These are phyloP conservation scores for Thraustochytrium sp. DNA, from an alignment of 352 stramenopile genomes.

Conservation along the genomic window DNA sequence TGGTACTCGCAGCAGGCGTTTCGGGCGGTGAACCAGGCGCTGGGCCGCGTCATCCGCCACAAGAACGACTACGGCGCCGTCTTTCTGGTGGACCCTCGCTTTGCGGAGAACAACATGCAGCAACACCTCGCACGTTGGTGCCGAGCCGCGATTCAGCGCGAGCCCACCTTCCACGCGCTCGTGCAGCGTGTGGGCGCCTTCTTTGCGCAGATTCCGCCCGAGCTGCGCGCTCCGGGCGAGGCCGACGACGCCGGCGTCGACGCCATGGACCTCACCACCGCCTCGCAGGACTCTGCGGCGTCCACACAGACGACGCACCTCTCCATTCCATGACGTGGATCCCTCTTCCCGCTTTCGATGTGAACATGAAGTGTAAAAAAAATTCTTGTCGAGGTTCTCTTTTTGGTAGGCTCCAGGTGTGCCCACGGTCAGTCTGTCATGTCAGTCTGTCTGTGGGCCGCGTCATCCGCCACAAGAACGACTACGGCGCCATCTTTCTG, in stretches of 20 bases:
- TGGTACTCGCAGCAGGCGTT: constrained; percentile 99
- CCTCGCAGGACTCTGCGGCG: no score
- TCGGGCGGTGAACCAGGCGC: constrained; percentile 95
- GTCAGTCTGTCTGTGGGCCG: constrained; percentile 98
- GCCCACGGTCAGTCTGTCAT: no score
- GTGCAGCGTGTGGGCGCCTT: not conserved
- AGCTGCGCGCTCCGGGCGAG: no score
- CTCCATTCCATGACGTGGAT: no score
- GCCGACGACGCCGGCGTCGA: no score
- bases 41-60: constrained; percentile 97
- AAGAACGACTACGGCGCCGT: constrained; percentile 96
- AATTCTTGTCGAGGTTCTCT: no score
- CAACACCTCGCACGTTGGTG: constrained; percentile 91
- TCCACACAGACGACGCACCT: no score
- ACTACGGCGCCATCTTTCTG: constrained; percentile 96
- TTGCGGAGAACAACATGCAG: constrained; percentile 78
- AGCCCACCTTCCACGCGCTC: not conserved
- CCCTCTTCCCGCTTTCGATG: no score
- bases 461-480: constrained; percentile 96
- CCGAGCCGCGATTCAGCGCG: constrained; percentile 56
- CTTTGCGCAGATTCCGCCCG: not conserved
- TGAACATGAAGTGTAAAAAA: no score
- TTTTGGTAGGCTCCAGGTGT: no score
- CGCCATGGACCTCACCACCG: no score
- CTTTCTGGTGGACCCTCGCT: constrained; percentile 93